Evolutionary conservation across 371 early-diverging fungal species (phyloP).

Genomic region (Mortierella sp.): DNA sequence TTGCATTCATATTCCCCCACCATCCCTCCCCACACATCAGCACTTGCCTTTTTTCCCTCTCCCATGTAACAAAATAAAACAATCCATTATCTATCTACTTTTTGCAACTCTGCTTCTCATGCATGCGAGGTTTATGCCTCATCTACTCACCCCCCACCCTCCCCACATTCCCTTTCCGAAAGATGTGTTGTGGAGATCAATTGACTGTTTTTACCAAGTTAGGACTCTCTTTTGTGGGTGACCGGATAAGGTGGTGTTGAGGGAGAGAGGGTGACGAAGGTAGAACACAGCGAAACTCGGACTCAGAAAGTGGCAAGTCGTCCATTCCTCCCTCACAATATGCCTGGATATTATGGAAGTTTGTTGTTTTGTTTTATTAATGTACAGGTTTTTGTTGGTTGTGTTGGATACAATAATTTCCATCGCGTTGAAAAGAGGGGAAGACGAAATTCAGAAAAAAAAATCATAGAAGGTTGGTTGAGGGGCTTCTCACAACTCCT

Average conservation of each 20-base stretch:
- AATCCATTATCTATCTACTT: background rate
- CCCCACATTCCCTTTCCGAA: no score
- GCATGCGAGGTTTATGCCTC: background rate
- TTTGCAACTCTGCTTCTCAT: background rate
- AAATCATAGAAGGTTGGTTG: no score
- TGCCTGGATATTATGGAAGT: background rate
- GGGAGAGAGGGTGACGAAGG: no score
- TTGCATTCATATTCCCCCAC: slow-evolving; percentile 16
- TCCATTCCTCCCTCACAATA: background rate
- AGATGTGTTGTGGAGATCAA: no score
- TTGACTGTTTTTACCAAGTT: no score
- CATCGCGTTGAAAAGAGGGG: no score
- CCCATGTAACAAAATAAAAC: slow-evolving; percentile 6
- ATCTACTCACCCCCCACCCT: no score
- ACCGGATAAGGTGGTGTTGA: no score
- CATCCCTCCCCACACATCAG: background rate
- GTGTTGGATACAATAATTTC: no score
- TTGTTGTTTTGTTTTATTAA: background rate
- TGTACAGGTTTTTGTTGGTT: background rate
- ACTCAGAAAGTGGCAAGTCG: background rate
- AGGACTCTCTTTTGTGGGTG: no score
- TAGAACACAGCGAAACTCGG: no score
- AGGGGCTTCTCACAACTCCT: no score
- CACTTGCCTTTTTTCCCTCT: background rate
- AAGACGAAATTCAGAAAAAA: background rate